Base-by-base conservation (phyloP, 2,329 filamentous ascomycete genomes). In the Cryphonectria naterciae region DNA sequence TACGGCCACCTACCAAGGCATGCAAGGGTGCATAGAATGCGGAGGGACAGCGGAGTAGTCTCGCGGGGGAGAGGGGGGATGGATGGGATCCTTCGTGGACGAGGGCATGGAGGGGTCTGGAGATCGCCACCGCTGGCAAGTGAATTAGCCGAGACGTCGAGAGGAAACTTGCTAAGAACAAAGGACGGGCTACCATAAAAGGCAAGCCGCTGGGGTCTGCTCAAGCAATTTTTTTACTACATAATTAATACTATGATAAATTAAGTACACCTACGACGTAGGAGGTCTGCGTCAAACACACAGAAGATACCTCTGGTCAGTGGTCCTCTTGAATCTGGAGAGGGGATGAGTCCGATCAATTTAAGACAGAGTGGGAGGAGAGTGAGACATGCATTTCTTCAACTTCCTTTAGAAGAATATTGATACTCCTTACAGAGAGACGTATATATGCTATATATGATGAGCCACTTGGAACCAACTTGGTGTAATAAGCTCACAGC, bases 121-220 rank as follows among this genome's bases (percentile, higher is more conserved):
- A 61, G 58, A 61, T 61, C 32, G 22, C 19, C 58, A 22, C 46
- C 46, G 46, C 22, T 22, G 6, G 22, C 7, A 17, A 28, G 28
- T 22, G 28, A 41, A 39, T 37, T 15, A 56, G 28, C 54, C 54
- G 54, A 22, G 15, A 58, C 13, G 52, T 56, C 13, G 52, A 56
- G 13, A 22, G 43, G 19, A 22, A 22, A 49, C 5, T 6, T 4
- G 1, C 6, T 49, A 49, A 7, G 28, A 32, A 54, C 22, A 25
- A 17, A 32, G 64, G 25, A 32, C 67, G 72, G 61, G 32, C 62
- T 73, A 49, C 72, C 65, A 32, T 39, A 73, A 68, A 25, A 17
- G 66, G 73, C 41, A 74, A 68, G 41, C 72, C 72, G 73, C 69
- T 32, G 46, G 7, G 17, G 6, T 10, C 17, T 37, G 2, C 58